A percentile compares a stretch with the other conserved stretches of the same genome.
Evolutionary conservation across 345 rosid species (phyloP).

Genomic region (Carallia pectinifolia): DNA sequence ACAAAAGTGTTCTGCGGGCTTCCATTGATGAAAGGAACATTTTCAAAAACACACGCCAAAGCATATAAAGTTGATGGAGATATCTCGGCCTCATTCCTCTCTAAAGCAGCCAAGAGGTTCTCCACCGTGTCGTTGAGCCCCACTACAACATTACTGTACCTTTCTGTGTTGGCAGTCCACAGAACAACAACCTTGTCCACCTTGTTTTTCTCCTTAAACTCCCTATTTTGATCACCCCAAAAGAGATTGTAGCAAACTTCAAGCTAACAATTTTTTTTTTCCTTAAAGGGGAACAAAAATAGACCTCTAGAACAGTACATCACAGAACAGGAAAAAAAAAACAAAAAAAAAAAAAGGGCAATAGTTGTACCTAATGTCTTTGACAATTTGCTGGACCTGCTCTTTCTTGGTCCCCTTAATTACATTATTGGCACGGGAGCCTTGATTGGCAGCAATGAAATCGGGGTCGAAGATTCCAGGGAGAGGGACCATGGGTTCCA

Average conservation of each 20-base stretch:
- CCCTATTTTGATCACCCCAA: slow-evolving; percentile 40
- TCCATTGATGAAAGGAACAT: slow-evolving; percentile 94
- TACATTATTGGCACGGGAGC: slow-evolving; percentile 80
- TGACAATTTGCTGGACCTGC: slow-evolving; percentile 71
- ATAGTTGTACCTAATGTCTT: slow-evolving; percentile 67
- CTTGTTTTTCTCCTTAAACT: slow-evolving; percentile 79
- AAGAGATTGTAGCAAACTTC: neutral
- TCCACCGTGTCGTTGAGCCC: slow-evolving; percentile 91
- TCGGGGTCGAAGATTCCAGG: slow-evolving; percentile 89
- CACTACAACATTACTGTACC: slow-evolving; percentile 78
- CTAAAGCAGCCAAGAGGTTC: slow-evolving; percentile 79
- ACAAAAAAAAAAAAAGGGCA: neutral
- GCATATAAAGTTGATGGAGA: slow-evolving; percentile 93
- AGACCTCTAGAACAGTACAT: neutral
- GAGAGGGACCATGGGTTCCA: slow-evolving; percentile 92
- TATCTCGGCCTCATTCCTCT: slow-evolving; percentile 79
- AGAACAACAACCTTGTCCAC: slow-evolving; percentile 88
- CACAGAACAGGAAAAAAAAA: no score
- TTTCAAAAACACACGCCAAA: slow-evolving; percentile 82
- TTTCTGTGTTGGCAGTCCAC: slow-evolving; percentile 99
- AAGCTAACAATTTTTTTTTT: neutral
- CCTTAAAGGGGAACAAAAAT: neutral
- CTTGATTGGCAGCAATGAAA: slow-evolving; percentile 97
- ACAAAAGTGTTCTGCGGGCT: slow-evolving; percentile 98
- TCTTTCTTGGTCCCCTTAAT: slow-evolving; percentile 86